phyloP scores from a whole-genome alignment of 257 asterid species.

The Capsicum baccatum region DNA sequence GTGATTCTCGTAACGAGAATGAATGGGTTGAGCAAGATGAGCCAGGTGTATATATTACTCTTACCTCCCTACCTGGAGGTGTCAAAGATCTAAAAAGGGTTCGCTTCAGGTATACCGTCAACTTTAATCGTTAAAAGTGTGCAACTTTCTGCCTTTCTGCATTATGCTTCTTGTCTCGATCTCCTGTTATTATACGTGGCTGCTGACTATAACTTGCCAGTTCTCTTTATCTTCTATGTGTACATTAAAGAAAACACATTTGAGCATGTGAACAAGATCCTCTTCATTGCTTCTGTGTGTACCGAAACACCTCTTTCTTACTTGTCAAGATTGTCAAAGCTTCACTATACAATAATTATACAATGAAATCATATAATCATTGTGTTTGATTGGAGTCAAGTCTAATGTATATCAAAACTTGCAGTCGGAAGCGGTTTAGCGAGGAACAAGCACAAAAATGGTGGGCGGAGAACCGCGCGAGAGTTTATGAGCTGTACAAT shows the following conservation, averaged over 20 bases:
- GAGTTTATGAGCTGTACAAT: conserved; percentile 67
- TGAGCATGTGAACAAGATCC: conserved; percentile 23
- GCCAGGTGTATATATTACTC: conserved; percentile 95
- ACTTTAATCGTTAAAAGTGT: neutral
- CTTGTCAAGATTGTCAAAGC: neutral
- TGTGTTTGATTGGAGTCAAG: conserved; percentile 10
- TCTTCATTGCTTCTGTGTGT: neutral
- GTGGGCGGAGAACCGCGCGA: conserved; percentile 82
- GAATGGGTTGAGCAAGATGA: conserved; percentile 99
- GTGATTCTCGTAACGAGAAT: conserved; percentile 69
- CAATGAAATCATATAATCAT: conserved; percentile 4
- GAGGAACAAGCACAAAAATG: conserved; percentile 84
- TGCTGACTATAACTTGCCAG: no score
- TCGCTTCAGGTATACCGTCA: conserved; percentile 81
- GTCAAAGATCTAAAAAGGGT: conserved; percentile 91
- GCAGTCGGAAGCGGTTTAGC: conserved; percentile 64
- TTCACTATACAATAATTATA: neutral
- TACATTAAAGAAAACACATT: neutral
- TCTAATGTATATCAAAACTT: conserved; percentile 11
- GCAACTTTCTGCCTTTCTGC: neutral
- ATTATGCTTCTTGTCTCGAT: no score
- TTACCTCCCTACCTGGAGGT: conserved; percentile 92
- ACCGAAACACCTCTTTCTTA: neutral
- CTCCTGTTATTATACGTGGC: no score
- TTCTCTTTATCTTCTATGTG: neutral